Evolutionary conservation across 2,329 filamentous ascomycete species (phyloP), one percentile per base, ranked within the genome.

Genomic region (Fusarium fracticaudum): DNA sequence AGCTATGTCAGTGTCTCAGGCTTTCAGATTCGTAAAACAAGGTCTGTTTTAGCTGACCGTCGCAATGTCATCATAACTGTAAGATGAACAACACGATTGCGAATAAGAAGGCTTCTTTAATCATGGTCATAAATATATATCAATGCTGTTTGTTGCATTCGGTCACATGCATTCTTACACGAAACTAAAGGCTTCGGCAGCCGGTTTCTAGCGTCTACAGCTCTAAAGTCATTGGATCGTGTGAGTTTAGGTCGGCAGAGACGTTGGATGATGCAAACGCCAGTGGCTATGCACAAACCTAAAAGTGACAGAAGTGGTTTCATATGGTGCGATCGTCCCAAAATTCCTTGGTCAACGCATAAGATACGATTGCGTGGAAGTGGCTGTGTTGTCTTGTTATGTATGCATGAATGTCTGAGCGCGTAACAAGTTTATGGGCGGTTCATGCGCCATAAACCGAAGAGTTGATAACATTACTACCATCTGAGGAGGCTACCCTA

Each of bases 1-100:
- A 48, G 45, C 41, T 66, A 70, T 71, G 67, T 60, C 47, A 24
- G 37, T 66, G 60, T 70, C 67, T 70, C 40, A 43, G 35, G 38
- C n/a, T 26, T 59, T 37, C 17, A 22, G 13, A 57, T 40, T 33
- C 31, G 26, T 53, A 40, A 63, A 65, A 65, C 58, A 63, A 35
- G 24, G n/a, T 24, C 26, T 13, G 40, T 47, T 53, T 54, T 55
- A 62, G 24, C 47, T 53, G n/a, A 45, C 37, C 50, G 20, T 50
- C 37, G 18, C 41, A 37, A 45, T 37, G 41, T 53, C 48, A 69
- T 64, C 65, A 64, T 58, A 35, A 44, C 33, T 64, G 43, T 64
- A 33, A 64, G 57, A 69, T 40, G 22, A 41, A 45, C 31, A 50
- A 55, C 48, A 45, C 43, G 65, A 55, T 50, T 64, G 48, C 67